Base-by-base conservation (phyloP, 2,329 filamentous ascomycete genomes). In the Aspergillus cejpii region DNA sequence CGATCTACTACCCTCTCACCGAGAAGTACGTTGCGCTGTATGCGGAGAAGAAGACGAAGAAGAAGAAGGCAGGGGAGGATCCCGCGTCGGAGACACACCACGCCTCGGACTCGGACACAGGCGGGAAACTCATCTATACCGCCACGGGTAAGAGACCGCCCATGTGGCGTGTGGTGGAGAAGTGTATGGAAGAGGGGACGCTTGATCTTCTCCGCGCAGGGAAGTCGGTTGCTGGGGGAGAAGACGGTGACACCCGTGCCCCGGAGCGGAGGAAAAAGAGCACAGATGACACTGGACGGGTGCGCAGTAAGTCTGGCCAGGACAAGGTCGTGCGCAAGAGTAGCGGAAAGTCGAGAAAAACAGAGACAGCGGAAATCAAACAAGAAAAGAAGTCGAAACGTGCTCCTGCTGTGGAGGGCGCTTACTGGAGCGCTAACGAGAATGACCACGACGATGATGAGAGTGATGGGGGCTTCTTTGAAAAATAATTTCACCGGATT, bases 1-100 rank as follows among this genome's bases (percentile, higher is more conserved):
- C 80, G 6, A 71, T 78, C 29, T 82, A 80, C 59, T 80, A 75
- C 50, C 80, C 80, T 11, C 69, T 83, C 17, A 72, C 74, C 44
- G 70, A 76, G 56, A 75, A 78, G 47, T 84, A 84, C 61, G 70
- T 77, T 10, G 74, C 77, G 15, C 62, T 83, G 2, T 83, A 75
- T 50, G 68, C 70, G 6, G 63, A 62, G 43, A 54, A 62, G 44
- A 51, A 68, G 43, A 54, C 61, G 44, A 51, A 68, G 40, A 54
- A 61, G 23, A 55, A 63, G 11, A 57, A 59, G n/a, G 55, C 20
- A 7, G 31, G 44, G 21, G 40, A 45, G 20, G 23, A 43, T 39
- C 36, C 48, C 2, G 49, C 39, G 33, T 49, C 43, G 7, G 52
- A 41, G 3, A 44, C 52, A 1, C 43, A 49, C 8, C 34, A 52